Conservation (phyloP, 108 stramenopile species). For the Nannochloropsis gaditana region DNA sequence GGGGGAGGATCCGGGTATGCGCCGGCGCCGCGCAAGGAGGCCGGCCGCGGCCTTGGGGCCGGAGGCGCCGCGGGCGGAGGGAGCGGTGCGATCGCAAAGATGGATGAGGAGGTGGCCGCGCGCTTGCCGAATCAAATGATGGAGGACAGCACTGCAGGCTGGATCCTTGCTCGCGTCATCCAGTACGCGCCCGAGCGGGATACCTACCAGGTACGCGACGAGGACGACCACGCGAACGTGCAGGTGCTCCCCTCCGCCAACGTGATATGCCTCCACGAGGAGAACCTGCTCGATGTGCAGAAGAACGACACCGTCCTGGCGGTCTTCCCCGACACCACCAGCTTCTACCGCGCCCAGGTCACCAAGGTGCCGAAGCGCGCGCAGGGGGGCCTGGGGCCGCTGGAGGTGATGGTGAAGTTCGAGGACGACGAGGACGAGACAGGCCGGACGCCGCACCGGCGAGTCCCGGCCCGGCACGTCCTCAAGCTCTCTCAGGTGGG, state of each 20-base stretch:
- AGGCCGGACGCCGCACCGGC: slow-evolving; percentile 80
- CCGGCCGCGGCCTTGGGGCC: background rate
- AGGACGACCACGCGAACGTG: slow-evolving; percentile 31
- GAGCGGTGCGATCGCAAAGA: background rate
- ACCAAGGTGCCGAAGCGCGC: slow-evolving; percentile 35
- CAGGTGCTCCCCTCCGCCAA: slow-evolving; percentile 23
- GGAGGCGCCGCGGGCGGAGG: background rate
- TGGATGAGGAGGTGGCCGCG: slow-evolving; percentile 18
- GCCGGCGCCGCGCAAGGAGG: background rate
- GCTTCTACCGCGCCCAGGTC: slow-evolving; percentile 84
- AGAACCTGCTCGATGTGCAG: slow-evolving; percentile 64
- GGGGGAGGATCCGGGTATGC: background rate
- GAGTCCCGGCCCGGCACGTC: slow-evolving; percentile 84
- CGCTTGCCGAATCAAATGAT: background rate
- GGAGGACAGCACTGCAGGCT: background rate
- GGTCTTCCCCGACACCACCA: slow-evolving; percentile 97
- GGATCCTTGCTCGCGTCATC: slow-evolving; percentile 39
- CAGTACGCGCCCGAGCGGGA: slow-evolving; percentile 32
- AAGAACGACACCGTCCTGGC: slow-evolving; percentile 87
- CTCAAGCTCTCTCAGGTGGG: slow-evolving; percentile 53
- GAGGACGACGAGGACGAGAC: slow-evolving; percentile 84
- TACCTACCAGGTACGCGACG: slow-evolving; percentile 37
- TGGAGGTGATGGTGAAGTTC: slow-evolving; percentile 89
- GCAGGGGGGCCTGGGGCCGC: slow-evolving; percentile 43
- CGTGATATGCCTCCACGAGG: slow-evolving; percentile 51